phyloP scores from a whole-genome alignment of 495 filamentous ascomycete genomes.

The Daldinia concentrica region DNA sequence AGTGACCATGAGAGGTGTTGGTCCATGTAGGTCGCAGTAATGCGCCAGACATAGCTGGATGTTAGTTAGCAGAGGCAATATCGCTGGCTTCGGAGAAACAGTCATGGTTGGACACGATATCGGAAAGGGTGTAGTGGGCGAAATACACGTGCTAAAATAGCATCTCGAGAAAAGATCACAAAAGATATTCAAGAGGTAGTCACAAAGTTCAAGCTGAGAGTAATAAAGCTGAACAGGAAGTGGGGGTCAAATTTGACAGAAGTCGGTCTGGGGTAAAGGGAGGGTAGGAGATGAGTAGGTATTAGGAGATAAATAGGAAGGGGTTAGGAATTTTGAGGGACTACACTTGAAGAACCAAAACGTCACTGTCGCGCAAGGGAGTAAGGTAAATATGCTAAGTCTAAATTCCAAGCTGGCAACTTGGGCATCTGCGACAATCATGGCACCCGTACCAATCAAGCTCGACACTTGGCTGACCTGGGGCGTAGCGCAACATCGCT shows the following conservation, averaged over 20 bases:
- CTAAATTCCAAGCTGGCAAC: slow-evolving; percentile 30
- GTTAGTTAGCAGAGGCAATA: slow-evolving; percentile 51
- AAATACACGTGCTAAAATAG: slow-evolving; percentile 31
- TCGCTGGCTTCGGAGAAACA: slow-evolving; percentile 37
- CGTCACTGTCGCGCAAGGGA: slow-evolving; percentile 43
- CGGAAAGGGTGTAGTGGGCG: slow-evolving; percentile 2
- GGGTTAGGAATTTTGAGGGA: slow-evolving; percentile 27
- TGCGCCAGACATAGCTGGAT: slow-evolving; percentile 91
- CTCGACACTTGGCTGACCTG: slow-evolving; percentile 35
- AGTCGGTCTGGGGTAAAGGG: slow-evolving; percentile 30
- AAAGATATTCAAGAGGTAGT: slow-evolving; percentile 16
- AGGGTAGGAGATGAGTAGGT: slow-evolving; percentile 28
- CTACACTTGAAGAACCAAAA: slow-evolving; percentile 24
- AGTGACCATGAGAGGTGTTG: slow-evolving; percentile 94
- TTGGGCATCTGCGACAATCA: slow-evolving; percentile 38
- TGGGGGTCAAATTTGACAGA: slow-evolving; percentile 24
- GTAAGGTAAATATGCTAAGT: slow-evolving; percentile 22
- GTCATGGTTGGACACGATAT: slow-evolving; percentile 33
- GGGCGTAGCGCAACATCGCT: slow-evolving; percentile 43
- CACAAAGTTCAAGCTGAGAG: neutral
- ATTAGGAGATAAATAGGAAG: slow-evolving; percentile 31
- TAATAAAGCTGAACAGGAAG: slow-evolving; percentile 27
- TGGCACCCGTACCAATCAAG: slow-evolving; percentile 38
- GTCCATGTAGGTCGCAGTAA: slow-evolving; percentile 96
- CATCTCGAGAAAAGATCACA: slow-evolving; percentile 17